Percentiles rank a stretch among this genome's conserved stretches.
Conservation (phyloP, 139 green algal species). For the Chlorella sp. region DNA sequence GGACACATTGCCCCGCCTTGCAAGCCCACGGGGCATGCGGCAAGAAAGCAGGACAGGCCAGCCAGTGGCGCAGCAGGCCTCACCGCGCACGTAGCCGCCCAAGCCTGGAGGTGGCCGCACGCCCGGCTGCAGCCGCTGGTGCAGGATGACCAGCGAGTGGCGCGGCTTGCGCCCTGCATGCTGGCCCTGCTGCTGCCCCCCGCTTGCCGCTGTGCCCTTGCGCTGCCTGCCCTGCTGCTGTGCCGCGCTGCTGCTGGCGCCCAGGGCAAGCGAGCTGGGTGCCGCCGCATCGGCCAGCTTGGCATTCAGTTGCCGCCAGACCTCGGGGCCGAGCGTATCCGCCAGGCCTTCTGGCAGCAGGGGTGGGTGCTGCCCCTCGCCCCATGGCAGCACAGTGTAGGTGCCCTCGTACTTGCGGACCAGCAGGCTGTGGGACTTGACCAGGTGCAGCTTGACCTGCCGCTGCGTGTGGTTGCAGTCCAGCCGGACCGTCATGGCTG, state of each 20-base stretch:
- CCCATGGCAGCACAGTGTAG: not conserved
- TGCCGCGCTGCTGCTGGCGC: too few species aligned
- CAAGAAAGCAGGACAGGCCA: too few species aligned
- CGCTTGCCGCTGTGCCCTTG: not conserved
- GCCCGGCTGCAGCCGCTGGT: conserved; percentile 9
- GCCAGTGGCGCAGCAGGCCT: not conserved
- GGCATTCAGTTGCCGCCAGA: not conserved
- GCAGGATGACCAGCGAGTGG: not conserved
- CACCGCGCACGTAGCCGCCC: conserved; percentile 8
- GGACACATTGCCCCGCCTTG: too few species aligned
- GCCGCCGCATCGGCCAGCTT: not conserved
- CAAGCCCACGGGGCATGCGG: too few species aligned
- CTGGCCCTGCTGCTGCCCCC: not conserved
- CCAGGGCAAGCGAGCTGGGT: too few species aligned
- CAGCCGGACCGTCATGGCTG: not conserved
- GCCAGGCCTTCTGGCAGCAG: not conserved
- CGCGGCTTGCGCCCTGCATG: not conserved
- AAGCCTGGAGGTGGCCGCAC: not conserved
- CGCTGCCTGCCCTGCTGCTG: not conserved
- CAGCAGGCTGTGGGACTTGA: not conserved
- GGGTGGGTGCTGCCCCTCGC: not conserved
- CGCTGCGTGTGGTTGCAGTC: conserved; percentile 16
- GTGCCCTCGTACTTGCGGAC: not conserved
- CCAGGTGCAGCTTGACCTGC: not conserved
- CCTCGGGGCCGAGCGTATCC: not conserved